Evolutionary conservation across 2,329 filamentous ascomycete species (phyloP), one percentile per base, ranked within the genome.

Genomic region (Blastomyces silverae): DNA sequence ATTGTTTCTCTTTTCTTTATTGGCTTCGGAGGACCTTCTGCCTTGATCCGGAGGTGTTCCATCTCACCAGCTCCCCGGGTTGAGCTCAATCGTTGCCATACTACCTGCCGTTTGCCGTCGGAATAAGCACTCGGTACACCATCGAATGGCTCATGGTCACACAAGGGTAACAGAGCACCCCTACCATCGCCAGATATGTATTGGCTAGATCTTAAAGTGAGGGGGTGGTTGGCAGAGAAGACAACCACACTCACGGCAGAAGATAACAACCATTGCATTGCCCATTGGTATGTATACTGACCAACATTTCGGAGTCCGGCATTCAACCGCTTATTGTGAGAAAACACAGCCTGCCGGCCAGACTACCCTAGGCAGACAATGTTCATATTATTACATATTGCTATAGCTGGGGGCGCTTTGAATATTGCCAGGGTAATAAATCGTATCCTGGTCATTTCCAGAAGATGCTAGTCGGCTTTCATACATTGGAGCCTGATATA

Each of bases 21-120:
- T n/a, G 22, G 62, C 22, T 60, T 17, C 4, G n/a, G 15, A n/a
- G 10, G 28, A 42, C 20, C 42, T n/a, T 56, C 37, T 53, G 64
- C 74, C 76, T 62, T 89, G 86, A 0, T 89, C 76, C 20, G 3
- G 89, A 85, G 0, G 84, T 85, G 1, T 84, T 85, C 28, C 88
- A 73, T 4, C 84, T 72, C 6, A 89, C 79, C 17, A 7, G 1
- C 80, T 80, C 4, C 87, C 86, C 48, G 78, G 70, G 69, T 85
- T 87, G 0, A 89, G 80, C 66, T 86, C 34, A 37, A 84, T 0
- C 85, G 86, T 86, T 86, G 89, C 78, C 55, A 31, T 69, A 46
- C 69, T 46, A n/a, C 44, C 44, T 44, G 42, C 42, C 42, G 42
- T 17, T 17, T 44, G 17, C 7, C 42, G 17, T 7, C 31, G 31